Evolutionary conservation across 352 stramenopile species (phyloP).

Genomic region (Aphanomyces euteiches): DNA sequence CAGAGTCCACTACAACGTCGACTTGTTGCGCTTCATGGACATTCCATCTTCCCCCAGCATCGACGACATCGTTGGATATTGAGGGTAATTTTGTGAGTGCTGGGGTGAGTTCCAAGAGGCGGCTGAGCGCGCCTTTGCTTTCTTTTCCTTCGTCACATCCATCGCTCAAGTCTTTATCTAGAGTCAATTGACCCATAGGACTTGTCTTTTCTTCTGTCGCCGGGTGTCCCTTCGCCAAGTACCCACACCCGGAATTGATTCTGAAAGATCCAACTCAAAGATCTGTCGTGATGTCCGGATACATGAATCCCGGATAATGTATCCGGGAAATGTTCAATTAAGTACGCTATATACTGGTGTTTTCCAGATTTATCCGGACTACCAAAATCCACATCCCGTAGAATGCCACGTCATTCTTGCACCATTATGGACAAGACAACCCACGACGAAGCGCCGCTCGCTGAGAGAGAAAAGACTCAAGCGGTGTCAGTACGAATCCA

Average conservation of each 20-base stretch:
- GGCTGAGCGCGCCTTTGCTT: slow-evolving; percentile 12
- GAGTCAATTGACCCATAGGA: slow-evolving; percentile 19
- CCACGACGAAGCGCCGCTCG: no score
- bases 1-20: slow-evolving; percentile 65
- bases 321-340: slow-evolving; percentile 6
- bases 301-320: background rate
- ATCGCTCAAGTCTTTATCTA: slow-evolving; percentile 10
- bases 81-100: slow-evolving; percentile 15
- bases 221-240: slow-evolving; percentile 7
- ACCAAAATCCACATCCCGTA: background rate
- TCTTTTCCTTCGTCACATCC: slow-evolving; percentile 14
- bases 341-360: background rate
- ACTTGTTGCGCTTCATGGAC: slow-evolving; percentile 50
- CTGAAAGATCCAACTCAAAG: slow-evolving; percentile 24
- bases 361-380: background rate
- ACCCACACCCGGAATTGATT: slow-evolving; percentile 19
- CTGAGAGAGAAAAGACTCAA: no score
- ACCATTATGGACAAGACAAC: background rate
- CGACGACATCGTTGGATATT: background rate
- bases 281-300: slow-evolving; percentile 14
- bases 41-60: slow-evolving; percentile 6
- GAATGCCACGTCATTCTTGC: background rate
- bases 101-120: slow-evolving; percentile 19
- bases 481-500: no score
- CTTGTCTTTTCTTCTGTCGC: no score